These are phyloP conservation scores for Perilla frutescens DNA, from an alignment of 257 asterid species.

Conservation along the genomic window DNA sequence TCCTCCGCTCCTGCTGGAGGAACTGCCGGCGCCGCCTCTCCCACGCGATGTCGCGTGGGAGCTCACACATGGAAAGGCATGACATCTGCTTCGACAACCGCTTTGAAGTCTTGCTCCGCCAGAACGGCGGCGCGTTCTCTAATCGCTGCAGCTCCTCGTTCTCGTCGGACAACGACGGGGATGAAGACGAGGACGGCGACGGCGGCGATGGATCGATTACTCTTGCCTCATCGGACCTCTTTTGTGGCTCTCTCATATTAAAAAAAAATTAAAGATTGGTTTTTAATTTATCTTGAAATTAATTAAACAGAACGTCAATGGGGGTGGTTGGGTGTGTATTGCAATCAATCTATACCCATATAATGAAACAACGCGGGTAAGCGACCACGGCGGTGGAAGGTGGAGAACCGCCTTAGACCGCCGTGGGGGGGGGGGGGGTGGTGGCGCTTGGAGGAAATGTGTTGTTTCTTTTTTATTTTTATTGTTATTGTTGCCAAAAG, in stretches of 20 bases:
- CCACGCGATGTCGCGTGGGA: slow-evolving; percentile 80
- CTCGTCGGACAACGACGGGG: slow-evolving; percentile 44
- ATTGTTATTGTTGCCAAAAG: background rate
- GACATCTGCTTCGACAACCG: slow-evolving; percentile 59
- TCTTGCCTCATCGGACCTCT: background rate
- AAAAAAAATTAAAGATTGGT: too few relatives aligned
- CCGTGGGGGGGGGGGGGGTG: slow-evolving; percentile 48
- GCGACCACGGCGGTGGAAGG: slow-evolving; percentile 45
- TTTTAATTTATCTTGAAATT: too few relatives aligned
- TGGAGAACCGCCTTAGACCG: slow-evolving; percentile 44
- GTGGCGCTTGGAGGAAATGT: slow-evolving; percentile 27
- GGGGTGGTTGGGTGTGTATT: background rate
- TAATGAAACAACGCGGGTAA: background rate
- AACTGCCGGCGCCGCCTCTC: slow-evolving; percentile 79
- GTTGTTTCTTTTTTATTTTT: background rate
- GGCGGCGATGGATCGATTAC: background rate
- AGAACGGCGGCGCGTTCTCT: slow-evolving; percentile 79
- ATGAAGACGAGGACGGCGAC: slow-evolving; percentile 23
- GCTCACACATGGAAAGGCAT: slow-evolving; percentile 68
- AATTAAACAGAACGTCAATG: too few relatives aligned
- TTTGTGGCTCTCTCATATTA: slow-evolving; percentile 30
- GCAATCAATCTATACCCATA: background rate
- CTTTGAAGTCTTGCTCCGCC: slow-evolving; percentile 51
- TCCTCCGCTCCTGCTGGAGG: slow-evolving; percentile 53
- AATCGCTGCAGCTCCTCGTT: slow-evolving; percentile 68